Percentiles rank a stretch among this genome's conserved stretches.
Conservation (phyloP, 805 yeast genomes). For the Metschnikowia proteae region DNA sequence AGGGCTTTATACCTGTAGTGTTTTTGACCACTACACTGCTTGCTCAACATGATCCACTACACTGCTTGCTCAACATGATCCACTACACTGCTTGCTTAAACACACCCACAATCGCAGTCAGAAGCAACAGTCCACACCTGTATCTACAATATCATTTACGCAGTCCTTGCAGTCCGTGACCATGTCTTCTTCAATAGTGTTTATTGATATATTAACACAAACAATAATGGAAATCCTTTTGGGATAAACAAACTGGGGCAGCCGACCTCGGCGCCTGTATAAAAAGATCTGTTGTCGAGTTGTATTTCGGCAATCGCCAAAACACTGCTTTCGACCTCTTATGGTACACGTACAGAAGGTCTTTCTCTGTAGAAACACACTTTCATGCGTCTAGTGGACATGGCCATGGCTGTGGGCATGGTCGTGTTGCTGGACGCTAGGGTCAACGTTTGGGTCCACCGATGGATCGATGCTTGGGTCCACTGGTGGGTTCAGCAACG, state of each 20-base stretch:
- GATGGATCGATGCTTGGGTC: slow-evolving; percentile 33
- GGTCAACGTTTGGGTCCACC: slow-evolving; percentile 44
- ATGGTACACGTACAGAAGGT: slow-evolving; percentile 12
- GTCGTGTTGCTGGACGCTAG: slow-evolving; percentile 41
- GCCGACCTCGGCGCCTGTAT: not conserved
- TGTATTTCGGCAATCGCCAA: not conserved
- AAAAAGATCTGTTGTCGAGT: not conserved
- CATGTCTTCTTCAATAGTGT: not conserved
- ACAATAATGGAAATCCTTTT: slow-evolving; percentile 3
- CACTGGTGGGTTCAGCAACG: slow-evolving; percentile 29
- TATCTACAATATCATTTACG: no score
- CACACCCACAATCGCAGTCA: no score
- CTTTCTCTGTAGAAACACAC: slow-evolving; percentile 1
- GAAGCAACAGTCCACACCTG: no score
- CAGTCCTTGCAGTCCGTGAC: no score
- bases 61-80: no score
- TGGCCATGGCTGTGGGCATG: slow-evolving; percentile 31
- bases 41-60: no score
- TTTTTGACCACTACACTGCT: no score
- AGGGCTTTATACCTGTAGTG: no score
- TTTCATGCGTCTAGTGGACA: slow-evolving; percentile 14
- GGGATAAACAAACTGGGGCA: slow-evolving; percentile 7
- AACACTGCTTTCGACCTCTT: slow-evolving; percentile 2
- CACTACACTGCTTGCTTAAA: no score
- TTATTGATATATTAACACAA: slow-evolving; percentile 5